phyloP scores from a whole-genome alignment of 2,329 filamentous ascomycete genomes.

The Escovopsis sp. region DNA sequence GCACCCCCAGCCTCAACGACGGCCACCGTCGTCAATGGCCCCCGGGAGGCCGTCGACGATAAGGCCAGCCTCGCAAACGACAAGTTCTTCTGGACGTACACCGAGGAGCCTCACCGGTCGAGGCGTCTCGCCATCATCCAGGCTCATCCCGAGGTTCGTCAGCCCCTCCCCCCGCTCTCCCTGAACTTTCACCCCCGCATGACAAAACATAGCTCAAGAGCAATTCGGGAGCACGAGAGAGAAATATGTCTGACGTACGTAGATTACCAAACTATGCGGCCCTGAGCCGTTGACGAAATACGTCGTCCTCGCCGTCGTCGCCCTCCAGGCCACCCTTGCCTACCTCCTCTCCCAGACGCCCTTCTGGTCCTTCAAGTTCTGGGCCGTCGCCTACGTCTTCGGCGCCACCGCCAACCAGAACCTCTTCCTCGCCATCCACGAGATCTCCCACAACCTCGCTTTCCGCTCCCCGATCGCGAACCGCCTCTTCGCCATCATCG shows the following conservation, averaged over 20 bases:
- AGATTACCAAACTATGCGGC: constrained; percentile 95
- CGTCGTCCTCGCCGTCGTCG: constrained; percentile 69
- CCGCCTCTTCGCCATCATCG: constrained; percentile 75
- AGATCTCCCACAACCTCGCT: constrained; percentile 95
- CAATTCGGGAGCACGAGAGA: too few relatives aligned
- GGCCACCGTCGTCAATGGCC: constrained; percentile 15
- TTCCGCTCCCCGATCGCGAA: constrained; percentile 72
- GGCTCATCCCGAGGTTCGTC: constrained; percentile 73
- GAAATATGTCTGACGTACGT: too few relatives aligned
- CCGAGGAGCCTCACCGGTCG: constrained; percentile 90
- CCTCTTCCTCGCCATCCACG: constrained; percentile 94
- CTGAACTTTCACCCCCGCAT: too few relatives aligned
- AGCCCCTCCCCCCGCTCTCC: not conserved
- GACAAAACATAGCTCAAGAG: too few relatives aligned
- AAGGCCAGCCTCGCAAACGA: constrained; percentile 15
- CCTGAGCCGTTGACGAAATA: constrained; percentile 94
- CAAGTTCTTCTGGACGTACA: constrained; percentile 95
- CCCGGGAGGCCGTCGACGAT: constrained; percentile 7
- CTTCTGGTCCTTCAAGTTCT: constrained; percentile 71
- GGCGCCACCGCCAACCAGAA: constrained; percentile 97
- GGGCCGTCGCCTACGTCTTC: constrained; percentile 75
- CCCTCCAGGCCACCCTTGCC: constrained; percentile 64
- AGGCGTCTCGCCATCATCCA: constrained; percentile 90
- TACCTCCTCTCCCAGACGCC: constrained; percentile 61
- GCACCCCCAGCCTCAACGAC: constrained; percentile 11